phyloP scores from a whole-genome alignment of 352 stramenopile species.

The Albugo candida region DNA sequence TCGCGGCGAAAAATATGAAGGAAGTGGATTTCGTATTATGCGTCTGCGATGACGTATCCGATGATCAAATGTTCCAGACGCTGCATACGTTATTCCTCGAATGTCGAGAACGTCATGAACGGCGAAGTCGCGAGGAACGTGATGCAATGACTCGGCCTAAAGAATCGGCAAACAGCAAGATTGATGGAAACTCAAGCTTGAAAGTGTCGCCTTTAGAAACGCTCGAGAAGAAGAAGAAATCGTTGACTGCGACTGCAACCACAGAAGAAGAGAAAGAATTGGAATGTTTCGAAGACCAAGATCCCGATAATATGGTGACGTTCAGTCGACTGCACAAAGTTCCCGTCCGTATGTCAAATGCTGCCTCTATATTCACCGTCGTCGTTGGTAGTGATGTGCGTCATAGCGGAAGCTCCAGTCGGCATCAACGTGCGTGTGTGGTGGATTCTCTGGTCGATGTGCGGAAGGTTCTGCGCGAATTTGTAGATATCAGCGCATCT shows the following conservation, averaged over 20 bases:
- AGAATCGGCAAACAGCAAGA: not conserved
- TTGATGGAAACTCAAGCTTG: too few species aligned
- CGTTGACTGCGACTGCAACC: not conserved
- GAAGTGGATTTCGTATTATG: conserved; percentile 79
- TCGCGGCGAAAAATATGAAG: conserved; percentile 26
- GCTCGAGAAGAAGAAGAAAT: not conserved
- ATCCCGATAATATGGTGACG: conserved; percentile 60
- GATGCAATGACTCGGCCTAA: not conserved
- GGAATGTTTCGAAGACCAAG: conserved; percentile 12
- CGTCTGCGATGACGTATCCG: conserved; percentile 73
- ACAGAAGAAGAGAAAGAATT: conserved; percentile 26
- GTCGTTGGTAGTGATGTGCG: conserved; percentile 43
- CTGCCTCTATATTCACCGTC: conserved; percentile 49
- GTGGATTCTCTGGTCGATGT: conserved; percentile 49
- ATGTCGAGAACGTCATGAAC: conserved; percentile 50
- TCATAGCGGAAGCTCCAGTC: conserved; percentile 24
- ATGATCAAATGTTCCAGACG: conserved; percentile 83
- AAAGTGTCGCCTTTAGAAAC: not conserved
- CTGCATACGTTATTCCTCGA: conserved; percentile 54
- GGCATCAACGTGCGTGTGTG: conserved; percentile 28
- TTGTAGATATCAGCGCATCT: conserved; percentile 8
- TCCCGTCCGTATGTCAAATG: conserved; percentile 35
- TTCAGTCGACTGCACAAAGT: conserved; percentile 64
- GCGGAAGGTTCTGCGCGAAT: conserved; percentile 52
- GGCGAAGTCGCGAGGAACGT: conserved; percentile 11